Evolutionary conservation across 2,329 filamentous ascomycete species (phyloP).

Genomic region (Aspergillus sp.): DNA sequence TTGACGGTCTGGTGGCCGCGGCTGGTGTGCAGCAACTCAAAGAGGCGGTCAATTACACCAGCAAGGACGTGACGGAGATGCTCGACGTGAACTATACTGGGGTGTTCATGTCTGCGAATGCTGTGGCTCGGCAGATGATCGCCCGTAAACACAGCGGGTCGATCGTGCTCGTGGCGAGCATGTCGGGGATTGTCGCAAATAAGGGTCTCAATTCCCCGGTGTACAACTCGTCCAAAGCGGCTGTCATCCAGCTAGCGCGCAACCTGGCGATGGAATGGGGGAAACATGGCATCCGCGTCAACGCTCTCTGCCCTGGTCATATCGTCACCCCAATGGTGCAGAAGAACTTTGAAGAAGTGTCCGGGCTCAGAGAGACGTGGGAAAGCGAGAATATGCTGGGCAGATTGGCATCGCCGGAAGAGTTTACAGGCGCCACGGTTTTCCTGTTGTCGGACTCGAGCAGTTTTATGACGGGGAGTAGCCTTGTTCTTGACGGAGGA

Average conservation of each 20-base stretch:
- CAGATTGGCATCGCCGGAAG: conserved; percentile 1
- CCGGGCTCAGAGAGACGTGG: conserved; percentile 4
- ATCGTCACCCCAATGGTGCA: conserved; percentile 71
- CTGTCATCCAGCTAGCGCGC: conserved; percentile 52
- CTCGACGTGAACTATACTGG: conserved; percentile 52
- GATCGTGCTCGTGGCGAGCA: conserved; percentile 52
- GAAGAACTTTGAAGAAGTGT: conserved; percentile 59
- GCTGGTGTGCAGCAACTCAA: conserved; percentile 45
- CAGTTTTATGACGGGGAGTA: conserved; percentile 5
- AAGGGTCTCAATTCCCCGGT: conserved; percentile 44
- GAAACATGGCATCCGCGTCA: conserved; percentile 52
- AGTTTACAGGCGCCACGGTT: neutral
- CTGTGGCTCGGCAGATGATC: conserved; percentile 50
- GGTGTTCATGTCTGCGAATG: conserved; percentile 48
- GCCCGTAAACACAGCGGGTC: conserved; percentile 49
- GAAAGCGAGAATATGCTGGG: conserved; percentile 8
- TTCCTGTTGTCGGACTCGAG: conserved; percentile 3
- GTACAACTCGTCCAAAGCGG: conserved; percentile 57
- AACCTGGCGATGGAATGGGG: conserved; percentile 56
- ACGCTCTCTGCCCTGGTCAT: conserved; percentile 51
- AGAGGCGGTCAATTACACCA: conserved; percentile 42
- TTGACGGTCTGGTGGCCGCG: conserved; percentile 45
- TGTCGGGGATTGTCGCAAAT: conserved; percentile 52
- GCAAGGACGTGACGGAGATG: conserved; percentile 42
- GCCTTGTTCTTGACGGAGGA: conserved; percentile 4